Percentiles rank a stretch among this genome's conserved stretches.
Evolutionary conservation across 345 rosid genomes (phyloP).

Genomic region (Salix purpurea): DNA sequence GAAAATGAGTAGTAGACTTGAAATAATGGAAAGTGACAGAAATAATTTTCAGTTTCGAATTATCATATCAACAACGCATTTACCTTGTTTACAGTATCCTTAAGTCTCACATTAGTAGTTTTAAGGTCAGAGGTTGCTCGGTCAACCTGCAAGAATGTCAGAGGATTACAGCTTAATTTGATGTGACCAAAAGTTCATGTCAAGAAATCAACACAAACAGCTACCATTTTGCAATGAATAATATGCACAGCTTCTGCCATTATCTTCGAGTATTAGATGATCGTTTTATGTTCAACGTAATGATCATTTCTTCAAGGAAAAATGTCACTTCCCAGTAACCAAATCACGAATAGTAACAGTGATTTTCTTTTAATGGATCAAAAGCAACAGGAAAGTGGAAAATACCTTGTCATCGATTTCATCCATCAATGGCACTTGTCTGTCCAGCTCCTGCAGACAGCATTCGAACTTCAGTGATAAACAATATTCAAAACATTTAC

Average conservation of each 20-base stretch:
- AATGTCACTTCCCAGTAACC: background rate
- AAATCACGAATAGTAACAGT: background rate
- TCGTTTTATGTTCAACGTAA: background rate
- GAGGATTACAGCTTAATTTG: background rate
- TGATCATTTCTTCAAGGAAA: background rate
- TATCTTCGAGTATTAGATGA: no score
- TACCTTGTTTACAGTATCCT: conserved; percentile 30
- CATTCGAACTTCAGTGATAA: background rate
- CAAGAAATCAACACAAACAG: background rate
- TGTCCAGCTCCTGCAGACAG: conserved; percentile 24
- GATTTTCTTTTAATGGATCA: background rate
- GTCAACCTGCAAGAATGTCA: conserved; percentile 17
- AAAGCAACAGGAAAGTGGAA: background rate
- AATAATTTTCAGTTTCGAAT: background rate
- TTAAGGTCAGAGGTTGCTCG: conserved; percentile 22
- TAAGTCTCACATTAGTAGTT: conserved; percentile 31
- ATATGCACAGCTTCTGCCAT: no score
- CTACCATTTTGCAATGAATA: background rate
- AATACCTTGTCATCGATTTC: conserved; percentile 35
- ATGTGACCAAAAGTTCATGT: background rate
- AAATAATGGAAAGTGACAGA: background rate
- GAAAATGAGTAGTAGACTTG: background rate
- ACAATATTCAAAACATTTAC: background rate
- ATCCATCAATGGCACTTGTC: conserved; percentile 30
- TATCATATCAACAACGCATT: background rate